Percentiles rank a stretch among this genome's conserved stretches.
Conservation (phyloP, 176 grass and related monocot genomes). For the Phoenix dactylifera region DNA sequence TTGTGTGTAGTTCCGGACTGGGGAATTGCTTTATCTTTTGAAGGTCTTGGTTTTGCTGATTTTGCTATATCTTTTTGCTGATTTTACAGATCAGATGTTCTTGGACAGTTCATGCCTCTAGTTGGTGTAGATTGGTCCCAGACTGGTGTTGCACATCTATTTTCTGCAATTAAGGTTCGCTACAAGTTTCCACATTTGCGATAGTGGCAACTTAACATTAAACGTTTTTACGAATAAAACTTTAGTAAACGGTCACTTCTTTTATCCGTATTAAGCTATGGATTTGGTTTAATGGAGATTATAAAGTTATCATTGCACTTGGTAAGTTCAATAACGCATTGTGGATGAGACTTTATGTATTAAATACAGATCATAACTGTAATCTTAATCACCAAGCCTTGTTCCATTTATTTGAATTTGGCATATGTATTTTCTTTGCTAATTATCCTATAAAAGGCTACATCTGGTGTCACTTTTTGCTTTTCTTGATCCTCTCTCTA, state of each 20-base stretch:
- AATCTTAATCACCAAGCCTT: background rate
- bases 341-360: too few relatives aligned
- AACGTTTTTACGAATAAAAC: too few relatives aligned
- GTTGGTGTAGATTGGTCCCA: conserved; percentile 99
- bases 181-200: too few relatives aligned
- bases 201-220: too few relatives aligned
- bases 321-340: too few relatives aligned
- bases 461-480: background rate
- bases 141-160: conserved; percentile 92
- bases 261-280: background rate
- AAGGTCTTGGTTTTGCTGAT: conserved; percentile 1
- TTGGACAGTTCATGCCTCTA: conserved; percentile 96
- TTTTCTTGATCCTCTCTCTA: background rate
- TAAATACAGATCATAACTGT: too few relatives aligned
- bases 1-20: too few relatives aligned
- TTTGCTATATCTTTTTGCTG: conserved; percentile 11
- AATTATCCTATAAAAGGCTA: background rate
- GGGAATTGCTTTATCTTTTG: background rate
- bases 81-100: conserved; percentile 82
- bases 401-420: conserved; percentile 7
- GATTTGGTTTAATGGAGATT: background rate
- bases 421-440: background rate
- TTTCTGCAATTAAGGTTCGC: conserved; percentile 93
- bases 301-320: too few relatives aligned
- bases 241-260: background rate